Evolutionary conservation across 768 basidiomycete species (phyloP), one percentile per base, ranked within the genome.

Genomic region (Trichaptum fuscoviolaceum): DNA sequence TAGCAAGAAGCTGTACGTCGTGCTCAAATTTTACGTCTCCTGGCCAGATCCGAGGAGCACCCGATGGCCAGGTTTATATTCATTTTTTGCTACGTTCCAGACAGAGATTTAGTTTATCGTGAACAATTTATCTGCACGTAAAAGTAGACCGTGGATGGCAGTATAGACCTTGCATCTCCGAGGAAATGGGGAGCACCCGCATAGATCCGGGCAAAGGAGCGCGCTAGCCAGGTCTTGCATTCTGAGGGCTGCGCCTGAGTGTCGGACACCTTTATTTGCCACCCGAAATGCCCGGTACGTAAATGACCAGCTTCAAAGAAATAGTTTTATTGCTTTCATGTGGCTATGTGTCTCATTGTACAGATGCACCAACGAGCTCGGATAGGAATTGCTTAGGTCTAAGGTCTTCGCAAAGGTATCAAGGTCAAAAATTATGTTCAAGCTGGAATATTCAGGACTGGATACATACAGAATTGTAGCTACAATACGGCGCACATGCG

Each of bases 401-500:
- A 52, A 52, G 42, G 42, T 52, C 42, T 52, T 52, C 42, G 42
- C 10, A 20, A 52, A 52, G 10, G 10, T 30, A 52, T 52, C 3
- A 12, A 6, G 42, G 42, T 52, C 42, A 52, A 52, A 36, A 52
- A 52, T 8, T 30, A 30, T 30, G 30, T 30, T 52, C 42, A 52
- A 52, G 42, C 42, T 30, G 30, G 30, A 3, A 52, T 52, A 15
- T 52, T 12, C 42, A 52, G 10, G 12, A 52, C 5, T 15, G 64
- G 15, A 26, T 30, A 73, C 87, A 75, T 73, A 91, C 90, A 95
- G 71, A 65, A 95, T 87, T 12, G 93, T 95, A 18, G 93, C 93
- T 42, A 95, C 92, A 58, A 95, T 77, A 27, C 79, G 82, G 65
- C 93, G 80, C 12, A 83, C 78, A 73, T 93, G 92, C 17, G 88